Base-by-base conservation (phyloP, 208 protist genomes). In the Leishmania tarentolae region DNA sequence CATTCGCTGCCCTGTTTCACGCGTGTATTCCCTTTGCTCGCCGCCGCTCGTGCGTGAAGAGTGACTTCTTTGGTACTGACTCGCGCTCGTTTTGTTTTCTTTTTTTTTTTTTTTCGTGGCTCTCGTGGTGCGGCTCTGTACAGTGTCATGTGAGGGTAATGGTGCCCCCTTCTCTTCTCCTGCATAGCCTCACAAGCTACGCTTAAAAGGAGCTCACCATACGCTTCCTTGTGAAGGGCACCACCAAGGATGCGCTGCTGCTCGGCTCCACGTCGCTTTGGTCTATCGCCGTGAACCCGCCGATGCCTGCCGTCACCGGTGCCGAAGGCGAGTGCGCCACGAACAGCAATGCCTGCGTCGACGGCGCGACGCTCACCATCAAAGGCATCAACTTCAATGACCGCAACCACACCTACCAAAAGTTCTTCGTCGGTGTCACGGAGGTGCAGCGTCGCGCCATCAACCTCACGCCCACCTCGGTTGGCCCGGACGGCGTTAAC, bases 361-460 rank as follows among this genome's bases (percentile, higher is more conserved):
- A n/a, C n/a, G n/a, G n/a, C n/a, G n/a, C n/a, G n/a, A 53, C 50
- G 50, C 50, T 90, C 66, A 82, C 65, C 28, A 74, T 90, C 68
- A 44, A 7, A 8, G 81, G 87, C 71, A 84, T 40, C 61, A 77
- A 82, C 70, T 90, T 90, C 79, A 87, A 90, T 81, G 59, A 46
- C 65, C 79, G 75, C 37, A 42, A 42, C n/a, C 24, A 66, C 42
- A 37, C 35, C 46, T 83, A 87, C 81, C 85, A 90, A 75, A 66
- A 56, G 69, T 79, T 90, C 68, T 74, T 80, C 28, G 71, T 90
- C 40, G 76, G 83, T 69, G 75, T 82, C 63, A 81, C 75, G 37
- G 73, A 21, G 13, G 79, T 78, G 37, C 76, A 80, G 61, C 65
- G 68, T n/a, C 80, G 74, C 76, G 77, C 61, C 80, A 75, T 87